Evolutionary conservation across 371 early-diverging fungal genomes (phyloP), one percentile per base, ranked within the genome.

Genomic region (Nematocida sp.): DNA sequence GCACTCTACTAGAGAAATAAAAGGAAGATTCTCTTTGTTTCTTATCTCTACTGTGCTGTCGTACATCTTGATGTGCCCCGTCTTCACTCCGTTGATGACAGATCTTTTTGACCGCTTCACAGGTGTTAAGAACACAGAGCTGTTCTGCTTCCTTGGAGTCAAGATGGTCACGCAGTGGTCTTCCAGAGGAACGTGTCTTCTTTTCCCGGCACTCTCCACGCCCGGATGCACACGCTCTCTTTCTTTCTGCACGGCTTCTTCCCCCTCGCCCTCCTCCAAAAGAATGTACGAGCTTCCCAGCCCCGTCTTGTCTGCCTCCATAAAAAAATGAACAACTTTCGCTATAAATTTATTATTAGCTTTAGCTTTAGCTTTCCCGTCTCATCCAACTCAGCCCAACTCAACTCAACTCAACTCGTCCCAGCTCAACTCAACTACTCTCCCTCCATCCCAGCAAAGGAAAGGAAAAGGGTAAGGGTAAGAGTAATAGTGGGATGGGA

Each of bases 281-380:
- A 64, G 50, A 17, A 66, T 66, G 45, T 66, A 66, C 29, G 66
- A 66, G 56, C 66, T 66, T 41, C 45, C 38, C 43, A 53, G 32
- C 25, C 52, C 66, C n/a, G n/a, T n/a, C n/a, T n/a, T n/a, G n/a
- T n/a, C n/a, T n/a, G n/a, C n/a, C 23, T 55, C 66, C 66, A 66
- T 66, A 55, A 66, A 66, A 66, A 66, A 54, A 41, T 53, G 32
- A n/a, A n/a, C n/a, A n/a, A n/a, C n/a, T n/a, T n/a, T n/a, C n/a
- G n/a, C n/a, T n/a, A n/a, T n/a, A n/a, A n/a, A n/a, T n/a, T n/a
- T n/a, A n/a, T n/a, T n/a, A n/a, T n/a, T n/a, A n/a, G n/a, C n/a
- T n/a, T n/a, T n/a, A n/a, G n/a, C n/a, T n/a, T n/a, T n/a, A n/a
- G n/a, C n/a, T n/a, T n/a, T n/a, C n/a, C n/a, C n/a, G n/a, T n/a